Conservation (phyloP, 2,329 filamentous ascomycete genomes). For the Cadophora sp. region DNA sequence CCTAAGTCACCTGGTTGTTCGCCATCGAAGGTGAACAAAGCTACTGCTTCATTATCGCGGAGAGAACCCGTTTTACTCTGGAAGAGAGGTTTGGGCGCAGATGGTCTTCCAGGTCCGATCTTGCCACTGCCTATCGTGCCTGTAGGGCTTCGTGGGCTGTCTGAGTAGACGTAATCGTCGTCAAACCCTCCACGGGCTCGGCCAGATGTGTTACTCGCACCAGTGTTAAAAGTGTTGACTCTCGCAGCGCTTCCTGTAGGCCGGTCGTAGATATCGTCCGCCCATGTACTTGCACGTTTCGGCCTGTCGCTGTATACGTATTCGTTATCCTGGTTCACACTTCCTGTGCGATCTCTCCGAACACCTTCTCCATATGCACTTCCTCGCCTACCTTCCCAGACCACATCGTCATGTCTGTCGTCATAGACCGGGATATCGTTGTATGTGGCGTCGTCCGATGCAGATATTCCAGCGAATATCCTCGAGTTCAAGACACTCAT, state of each 20-base stretch:
- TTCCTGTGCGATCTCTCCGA: constrained; percentile 55
- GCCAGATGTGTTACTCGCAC: constrained; percentile 27
- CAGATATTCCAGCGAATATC: constrained; percentile 73
- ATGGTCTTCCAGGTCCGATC: constrained; percentile 74
- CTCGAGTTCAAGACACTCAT: constrained; percentile 86
- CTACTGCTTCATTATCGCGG: constrained; percentile 82
- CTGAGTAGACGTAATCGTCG: constrained; percentile 62
- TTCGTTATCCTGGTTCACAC: constrained; percentile 48
- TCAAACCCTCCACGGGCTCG: constrained; percentile 51
- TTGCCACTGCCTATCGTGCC: constrained; percentile 45
- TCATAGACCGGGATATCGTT: constrained; percentile 94
- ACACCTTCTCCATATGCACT: constrained; percentile 73
- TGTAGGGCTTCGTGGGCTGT: constrained; percentile 48
- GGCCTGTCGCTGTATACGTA: constrained; percentile 63
- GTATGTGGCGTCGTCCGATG: constrained; percentile 74
- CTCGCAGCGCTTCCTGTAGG: constrained; percentile 43
- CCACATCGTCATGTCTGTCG: constrained; percentile 78
- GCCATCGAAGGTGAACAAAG: constrained; percentile 91
- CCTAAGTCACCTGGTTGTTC: constrained; percentile 91
- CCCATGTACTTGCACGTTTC: constrained; percentile 72
- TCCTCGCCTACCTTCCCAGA: constrained; percentile 81
- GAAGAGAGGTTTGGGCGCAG: constrained; percentile 90
- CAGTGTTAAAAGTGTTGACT: constrained; percentile 32
- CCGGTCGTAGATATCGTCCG: constrained; percentile 76
- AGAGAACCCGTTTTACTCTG: constrained; percentile 60